phyloP scores from a whole-genome alignment of 2,329 filamentous ascomycete species.

The Pseudogymnoascus sp. region DNA sequence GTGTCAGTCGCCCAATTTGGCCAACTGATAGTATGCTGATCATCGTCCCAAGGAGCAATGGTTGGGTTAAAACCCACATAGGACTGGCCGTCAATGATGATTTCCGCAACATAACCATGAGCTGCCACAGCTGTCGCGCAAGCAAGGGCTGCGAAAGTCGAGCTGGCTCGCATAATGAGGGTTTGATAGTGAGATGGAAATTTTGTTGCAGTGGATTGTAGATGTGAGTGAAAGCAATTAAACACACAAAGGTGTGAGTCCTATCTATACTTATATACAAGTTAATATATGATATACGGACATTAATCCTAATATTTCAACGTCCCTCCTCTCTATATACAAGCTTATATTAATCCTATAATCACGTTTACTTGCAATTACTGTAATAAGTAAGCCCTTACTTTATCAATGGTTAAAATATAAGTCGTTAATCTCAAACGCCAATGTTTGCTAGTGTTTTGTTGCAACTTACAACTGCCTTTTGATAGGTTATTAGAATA shows the following conservation, averaged over 20 bases:
- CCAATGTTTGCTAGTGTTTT: neutral
- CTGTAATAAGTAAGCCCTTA: neutral
- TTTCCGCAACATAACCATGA: constrained; percentile 38
- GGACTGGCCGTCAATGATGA: constrained; percentile 40
- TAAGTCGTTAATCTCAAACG: neutral
- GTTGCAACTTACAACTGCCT: neutral
- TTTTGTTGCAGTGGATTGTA: neutral
- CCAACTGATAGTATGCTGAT: constrained; percentile 47
- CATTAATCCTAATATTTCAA: neutral
- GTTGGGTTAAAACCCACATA: constrained; percentile 23
- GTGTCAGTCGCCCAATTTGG: constrained; percentile 41
- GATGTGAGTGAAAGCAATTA: neutral
- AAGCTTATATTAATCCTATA: neutral
- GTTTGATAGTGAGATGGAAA: neutral
- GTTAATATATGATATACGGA: neutral
- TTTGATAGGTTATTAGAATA: neutral
- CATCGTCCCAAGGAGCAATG: constrained; percentile 19
- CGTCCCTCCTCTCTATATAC: neutral
- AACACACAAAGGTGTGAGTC: too few species aligned
- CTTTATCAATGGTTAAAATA: neutral
- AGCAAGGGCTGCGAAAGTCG: constrained; percentile 16
- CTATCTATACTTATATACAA: neutral
- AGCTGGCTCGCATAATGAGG: neutral
- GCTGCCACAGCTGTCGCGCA: constrained; percentile 35
- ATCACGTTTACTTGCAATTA: too few species aligned